phyloP scores from a whole-genome alignment of 805 yeast genomes.

The Saccharomycopsis fibuligera region DNA sequence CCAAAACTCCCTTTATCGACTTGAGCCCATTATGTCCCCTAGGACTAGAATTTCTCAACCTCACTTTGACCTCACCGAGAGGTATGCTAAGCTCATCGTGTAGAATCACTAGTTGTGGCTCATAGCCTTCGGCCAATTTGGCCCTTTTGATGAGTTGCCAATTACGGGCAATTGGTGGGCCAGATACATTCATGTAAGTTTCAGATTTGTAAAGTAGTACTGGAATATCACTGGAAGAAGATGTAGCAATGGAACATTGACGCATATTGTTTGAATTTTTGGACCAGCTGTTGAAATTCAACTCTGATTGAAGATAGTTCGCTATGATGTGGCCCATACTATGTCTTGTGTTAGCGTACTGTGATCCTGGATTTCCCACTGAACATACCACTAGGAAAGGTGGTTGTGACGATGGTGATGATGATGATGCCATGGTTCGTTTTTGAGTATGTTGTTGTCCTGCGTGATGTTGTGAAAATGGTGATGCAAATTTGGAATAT shows the following conservation, averaged over 20 bases:
- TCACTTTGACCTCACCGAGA: constrained; percentile 58
- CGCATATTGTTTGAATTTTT: not conserved
- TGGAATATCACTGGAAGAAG: not conserved
- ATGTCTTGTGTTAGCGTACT: constrained; percentile 17
- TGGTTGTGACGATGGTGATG: too few species aligned
- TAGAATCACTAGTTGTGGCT: constrained; percentile 37
- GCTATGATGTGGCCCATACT: constrained; percentile 15
- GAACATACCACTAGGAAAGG: constrained; percentile 16
- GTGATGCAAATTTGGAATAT: too few species aligned
- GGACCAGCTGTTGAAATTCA: constrained; percentile 7
- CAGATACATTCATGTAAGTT: constrained; percentile 19
- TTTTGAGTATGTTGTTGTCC: too few species aligned
- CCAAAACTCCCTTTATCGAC: constrained; percentile 43
- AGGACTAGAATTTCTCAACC: constrained; percentile 53
- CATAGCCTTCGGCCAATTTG: constrained; percentile 7
- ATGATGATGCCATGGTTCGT: too few species aligned
- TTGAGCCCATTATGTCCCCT: constrained; percentile 84
- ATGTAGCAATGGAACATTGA: not conserved
- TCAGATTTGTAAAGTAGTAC: constrained; percentile 12
- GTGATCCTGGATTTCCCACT: constrained; percentile 20
- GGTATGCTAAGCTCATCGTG: constrained; percentile 75
- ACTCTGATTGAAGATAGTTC: constrained; percentile 3
- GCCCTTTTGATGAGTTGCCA: constrained; percentile 8
- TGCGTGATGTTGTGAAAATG: not conserved
- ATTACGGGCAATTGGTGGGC: constrained; percentile 6